A percentile compares a stretch with the other conserved stretches of the same genome.
Evolutionary conservation across 345 rosid genomes (phyloP).

Genomic region (Citrus unshiu): DNA sequence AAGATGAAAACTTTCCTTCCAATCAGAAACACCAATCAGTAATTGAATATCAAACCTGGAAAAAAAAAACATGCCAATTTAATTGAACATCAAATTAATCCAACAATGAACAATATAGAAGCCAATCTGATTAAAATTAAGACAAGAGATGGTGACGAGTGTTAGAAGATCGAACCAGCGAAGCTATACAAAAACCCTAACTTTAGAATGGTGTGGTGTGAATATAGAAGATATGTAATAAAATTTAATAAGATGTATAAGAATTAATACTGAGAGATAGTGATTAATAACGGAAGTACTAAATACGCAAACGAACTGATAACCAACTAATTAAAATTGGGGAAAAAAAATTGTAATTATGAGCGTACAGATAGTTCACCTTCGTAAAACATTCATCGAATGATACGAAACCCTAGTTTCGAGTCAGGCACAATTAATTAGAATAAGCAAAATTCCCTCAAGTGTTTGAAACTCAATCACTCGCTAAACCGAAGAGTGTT

Average conservation of each 20-base stretch:
- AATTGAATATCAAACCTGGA: conserved; percentile 15
- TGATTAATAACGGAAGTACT: conserved; percentile 11
- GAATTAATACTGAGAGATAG: conserved; percentile 10
- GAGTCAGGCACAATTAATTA: conserved; percentile 15
- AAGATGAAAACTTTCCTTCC: conserved; percentile 3
- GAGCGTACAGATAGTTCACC: conserved; percentile 24
- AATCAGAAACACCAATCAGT: conserved; percentile 1
- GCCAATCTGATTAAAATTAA: neutral
- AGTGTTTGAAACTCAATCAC: conserved; percentile 3
- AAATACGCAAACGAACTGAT: conserved; percentile 9
- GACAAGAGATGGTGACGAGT: neutral
- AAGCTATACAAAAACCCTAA: conserved; percentile 28
- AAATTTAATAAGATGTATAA: conserved; percentile 10
- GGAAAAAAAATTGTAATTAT: neutral
- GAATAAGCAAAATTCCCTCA: neutral
- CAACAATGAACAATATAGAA: neutral
- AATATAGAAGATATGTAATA: neutral
- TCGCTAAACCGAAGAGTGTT: conserved; percentile 10
- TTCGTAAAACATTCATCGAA: conserved; percentile 1
- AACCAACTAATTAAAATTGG: conserved; percentile 1
- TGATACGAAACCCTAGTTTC: conserved; percentile 36
- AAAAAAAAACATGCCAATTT: neutral
- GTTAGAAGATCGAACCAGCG: conserved; percentile 29
- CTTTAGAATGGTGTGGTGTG: neutral
- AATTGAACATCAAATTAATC: conserved; percentile 3